phyloP scores from a whole-genome alignment of 768 basidiomycete genomes.

The Psilocybe sp. region DNA sequence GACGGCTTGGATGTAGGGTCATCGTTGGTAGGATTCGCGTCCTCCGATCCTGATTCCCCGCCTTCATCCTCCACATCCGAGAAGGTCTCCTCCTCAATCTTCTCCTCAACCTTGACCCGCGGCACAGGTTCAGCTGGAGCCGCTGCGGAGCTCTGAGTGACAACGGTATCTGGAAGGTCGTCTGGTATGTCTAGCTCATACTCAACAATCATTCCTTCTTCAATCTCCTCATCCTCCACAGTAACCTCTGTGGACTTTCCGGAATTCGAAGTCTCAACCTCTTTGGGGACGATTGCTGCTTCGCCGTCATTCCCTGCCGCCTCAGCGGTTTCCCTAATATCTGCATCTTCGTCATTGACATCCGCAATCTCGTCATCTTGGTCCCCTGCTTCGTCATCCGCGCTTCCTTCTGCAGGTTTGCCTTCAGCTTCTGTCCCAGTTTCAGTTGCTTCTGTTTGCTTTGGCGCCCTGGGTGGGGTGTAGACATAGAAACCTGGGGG shows the following conservation, averaged over 20 bases:
- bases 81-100: constrained; percentile 2
- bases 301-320: not conserved
- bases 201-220: no score
- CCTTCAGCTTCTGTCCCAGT: not conserved
- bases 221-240: no score
- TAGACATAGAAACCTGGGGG: constrained; percentile 41
- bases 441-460: constrained; percentile 4
- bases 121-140: constrained; percentile 5
- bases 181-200: no score
- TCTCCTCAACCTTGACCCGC: constrained; percentile 1
- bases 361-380: not conserved
- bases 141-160: no score
- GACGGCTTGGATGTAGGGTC: not conserved
- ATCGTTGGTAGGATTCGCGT: not conserved
- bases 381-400: not conserved
- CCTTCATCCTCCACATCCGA: constrained; percentile 4
- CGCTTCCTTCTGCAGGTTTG: not conserved
- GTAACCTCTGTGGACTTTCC: no score
- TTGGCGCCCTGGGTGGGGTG: constrained; percentile 17
- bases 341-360: constrained; percentile 1
- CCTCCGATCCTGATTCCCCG: not conserved
- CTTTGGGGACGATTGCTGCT: not conserved
- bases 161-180: no score
- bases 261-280: no score
- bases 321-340: not conserved